phyloP scores from a whole-genome alignment of 2,329 filamentous ascomycete species.

The Cytospora chrysosperma region DNA sequence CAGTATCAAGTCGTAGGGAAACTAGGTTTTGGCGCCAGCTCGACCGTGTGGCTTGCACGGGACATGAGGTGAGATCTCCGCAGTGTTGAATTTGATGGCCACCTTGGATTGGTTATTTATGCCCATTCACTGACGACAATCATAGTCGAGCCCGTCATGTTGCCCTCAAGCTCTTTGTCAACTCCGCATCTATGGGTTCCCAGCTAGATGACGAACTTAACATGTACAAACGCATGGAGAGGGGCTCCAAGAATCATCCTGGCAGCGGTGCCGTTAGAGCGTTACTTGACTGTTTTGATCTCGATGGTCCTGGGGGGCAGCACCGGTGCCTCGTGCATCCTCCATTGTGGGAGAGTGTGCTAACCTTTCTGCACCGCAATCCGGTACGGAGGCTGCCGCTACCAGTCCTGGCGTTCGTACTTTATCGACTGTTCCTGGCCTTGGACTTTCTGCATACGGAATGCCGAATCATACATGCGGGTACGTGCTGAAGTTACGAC shows the following conservation, averaged over 20 bases:
- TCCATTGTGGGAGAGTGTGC: slow-evolving; percentile 44
- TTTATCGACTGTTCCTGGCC: slow-evolving; percentile 42
- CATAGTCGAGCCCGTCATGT: slow-evolving; percentile 33
- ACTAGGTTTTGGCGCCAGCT: slow-evolving; percentile 28
- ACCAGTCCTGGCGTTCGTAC: slow-evolving; percentile 35
- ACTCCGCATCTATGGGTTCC: slow-evolving; percentile 28
- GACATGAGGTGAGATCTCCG: slow-evolving; percentile 23
- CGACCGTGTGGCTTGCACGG: slow-evolving; percentile 29
- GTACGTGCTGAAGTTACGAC: slow-evolving; percentile 30
- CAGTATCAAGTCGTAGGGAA: slow-evolving; percentile 30
- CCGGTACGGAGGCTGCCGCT: slow-evolving; percentile 37
- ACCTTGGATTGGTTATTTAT: no score
- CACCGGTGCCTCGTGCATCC: slow-evolving; percentile 41
- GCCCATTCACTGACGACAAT: background rate
- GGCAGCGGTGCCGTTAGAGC: slow-evolving; percentile 34
- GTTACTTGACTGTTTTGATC: slow-evolving; percentile 39
- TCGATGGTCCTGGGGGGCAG: slow-evolving; percentile 35
- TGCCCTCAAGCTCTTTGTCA: slow-evolving; percentile 35
- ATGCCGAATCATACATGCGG: slow-evolving; percentile 46
- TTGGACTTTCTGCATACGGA: slow-evolving; percentile 47
- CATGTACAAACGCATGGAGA: slow-evolving; percentile 42
- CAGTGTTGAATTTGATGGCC: no score
- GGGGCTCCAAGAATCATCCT: slow-evolving; percentile 30
- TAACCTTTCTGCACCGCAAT: slow-evolving; percentile 40
- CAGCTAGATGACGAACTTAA: slow-evolving; percentile 37